These are phyloP conservation scores for Liquidambar formosana DNA, from an alignment of 164 flowering plant species.

Conservation along the genomic window DNA sequence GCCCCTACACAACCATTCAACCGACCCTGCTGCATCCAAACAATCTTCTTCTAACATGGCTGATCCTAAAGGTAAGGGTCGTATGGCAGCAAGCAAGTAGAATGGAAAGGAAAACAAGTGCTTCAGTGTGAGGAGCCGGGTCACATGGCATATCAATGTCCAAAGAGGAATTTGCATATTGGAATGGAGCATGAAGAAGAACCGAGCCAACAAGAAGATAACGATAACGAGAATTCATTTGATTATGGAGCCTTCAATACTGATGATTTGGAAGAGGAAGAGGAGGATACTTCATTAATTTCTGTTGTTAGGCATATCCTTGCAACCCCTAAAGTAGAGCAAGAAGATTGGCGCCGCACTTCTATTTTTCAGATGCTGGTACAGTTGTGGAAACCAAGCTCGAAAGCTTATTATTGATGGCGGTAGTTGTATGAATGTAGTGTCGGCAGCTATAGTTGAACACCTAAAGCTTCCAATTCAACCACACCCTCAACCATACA, in stretches of 20 bases:
- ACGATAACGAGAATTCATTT: neutral
- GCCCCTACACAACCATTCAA: neutral
- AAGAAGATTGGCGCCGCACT: constrained; percentile 1
- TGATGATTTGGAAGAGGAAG: neutral
- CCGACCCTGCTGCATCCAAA: neutral
- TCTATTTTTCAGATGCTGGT: neutral
- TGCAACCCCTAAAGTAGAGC: neutral
- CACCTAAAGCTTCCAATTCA: neutral
- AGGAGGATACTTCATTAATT: neutral
- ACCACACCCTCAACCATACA: constrained; percentile 2
- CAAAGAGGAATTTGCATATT: neutral
- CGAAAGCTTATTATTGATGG: constrained; percentile 7
- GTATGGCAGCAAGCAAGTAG: too few relatives aligned
- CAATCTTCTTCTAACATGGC: neutral
- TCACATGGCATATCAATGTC: neutral
- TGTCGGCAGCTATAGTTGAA: neutral
- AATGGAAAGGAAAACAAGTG: neutral
- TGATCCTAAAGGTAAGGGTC: neutral
- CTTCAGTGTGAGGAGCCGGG: neutral
- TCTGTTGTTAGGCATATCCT: neutral
- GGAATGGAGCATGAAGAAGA: neutral
- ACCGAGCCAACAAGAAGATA: neutral
- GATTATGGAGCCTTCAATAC: neutral
- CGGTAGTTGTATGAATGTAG: constrained; percentile 5
- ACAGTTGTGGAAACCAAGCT: neutral